Conservation (phyloP, 2,329 filamentous ascomycete species). For the Paecilomyces sp. region DNA sequence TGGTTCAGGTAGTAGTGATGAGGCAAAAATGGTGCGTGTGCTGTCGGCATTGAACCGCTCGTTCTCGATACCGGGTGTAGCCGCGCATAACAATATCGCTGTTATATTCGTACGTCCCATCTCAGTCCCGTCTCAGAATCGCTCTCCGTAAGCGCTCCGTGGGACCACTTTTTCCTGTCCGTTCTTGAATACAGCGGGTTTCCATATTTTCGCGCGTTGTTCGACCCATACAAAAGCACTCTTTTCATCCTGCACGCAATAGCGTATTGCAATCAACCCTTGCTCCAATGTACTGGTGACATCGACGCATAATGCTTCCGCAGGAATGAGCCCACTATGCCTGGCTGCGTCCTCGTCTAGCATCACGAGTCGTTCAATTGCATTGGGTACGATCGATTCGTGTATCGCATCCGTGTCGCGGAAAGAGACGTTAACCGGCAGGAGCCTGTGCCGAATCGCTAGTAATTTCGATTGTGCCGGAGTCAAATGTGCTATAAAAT, state of each 20-base stretch:
- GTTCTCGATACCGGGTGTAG: no score
- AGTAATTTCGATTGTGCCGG: slow-evolving; percentile 1
- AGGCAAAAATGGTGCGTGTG: no score
- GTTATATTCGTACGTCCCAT: no score
- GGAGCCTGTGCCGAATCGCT: background rate
- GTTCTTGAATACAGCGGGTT: background rate
- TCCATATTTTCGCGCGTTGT: slow-evolving; percentile 3
- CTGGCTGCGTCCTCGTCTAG: background rate
- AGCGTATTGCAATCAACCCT: slow-evolving; percentile 2
- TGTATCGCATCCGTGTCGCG: no score
- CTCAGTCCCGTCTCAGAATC: no score
- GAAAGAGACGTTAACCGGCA: background rate
- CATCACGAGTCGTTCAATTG: background rate
- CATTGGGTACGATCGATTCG: background rate
- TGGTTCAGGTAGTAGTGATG: no score
- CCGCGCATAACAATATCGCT: no score
- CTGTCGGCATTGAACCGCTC: no score
- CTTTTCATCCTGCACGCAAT: slow-evolving; percentile 1
- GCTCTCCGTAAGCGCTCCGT: no score
- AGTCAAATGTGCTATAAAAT: background rate
- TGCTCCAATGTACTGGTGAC: slow-evolving; percentile 1
- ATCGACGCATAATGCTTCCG: slow-evolving; percentile 1
- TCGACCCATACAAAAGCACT: slow-evolving; percentile 2
- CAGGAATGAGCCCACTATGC: background rate
- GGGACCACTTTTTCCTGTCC: no score